A percentile compares a stretch with the other conserved stretches of the same genome.
phyloP scores from a whole-genome alignment of 768 basidiomycete species.

The Mycena pura region DNA sequence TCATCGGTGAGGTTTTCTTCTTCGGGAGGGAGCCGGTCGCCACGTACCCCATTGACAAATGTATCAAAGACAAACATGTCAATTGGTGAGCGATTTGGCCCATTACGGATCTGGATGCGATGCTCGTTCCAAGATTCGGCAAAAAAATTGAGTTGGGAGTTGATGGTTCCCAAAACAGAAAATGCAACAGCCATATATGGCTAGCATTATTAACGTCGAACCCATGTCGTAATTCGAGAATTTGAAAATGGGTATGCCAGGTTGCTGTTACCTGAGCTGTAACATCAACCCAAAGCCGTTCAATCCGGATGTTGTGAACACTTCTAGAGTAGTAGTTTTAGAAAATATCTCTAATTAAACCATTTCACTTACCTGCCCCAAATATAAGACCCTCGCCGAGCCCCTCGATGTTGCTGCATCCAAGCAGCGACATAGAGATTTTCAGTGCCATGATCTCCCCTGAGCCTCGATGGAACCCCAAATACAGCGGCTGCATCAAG shows the following conservation, averaged over 20 bases:
- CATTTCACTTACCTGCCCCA: constrained; percentile 44
- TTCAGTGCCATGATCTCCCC: constrained; percentile 42
- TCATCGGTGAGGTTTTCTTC: background rate
- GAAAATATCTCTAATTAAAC: background rate
- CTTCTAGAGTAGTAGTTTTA: constrained; percentile 30
- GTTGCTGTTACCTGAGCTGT: constrained; percentile 39
- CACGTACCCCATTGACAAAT: constrained; percentile 35
- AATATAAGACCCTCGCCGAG: constrained; percentile 40
- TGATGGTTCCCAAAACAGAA: constrained; percentile 40
- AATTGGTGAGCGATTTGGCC: constrained; percentile 27
- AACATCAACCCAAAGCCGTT: constrained; percentile 46
- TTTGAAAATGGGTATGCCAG: constrained; percentile 45
- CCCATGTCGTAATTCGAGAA: constrained; percentile 36
- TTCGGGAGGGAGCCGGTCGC: constrained; percentile 3
- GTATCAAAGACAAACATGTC: constrained; percentile 44
- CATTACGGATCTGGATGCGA: constrained; percentile 26
- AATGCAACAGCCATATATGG: constrained; percentile 50
- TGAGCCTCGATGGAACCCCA: no score
- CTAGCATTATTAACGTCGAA: constrained; percentile 33
- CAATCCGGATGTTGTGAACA: constrained; percentile 48
- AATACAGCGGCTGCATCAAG: no score
- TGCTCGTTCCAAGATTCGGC: constrained; percentile 44
- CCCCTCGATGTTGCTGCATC: constrained; percentile 35
- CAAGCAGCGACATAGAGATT: constrained; percentile 37
- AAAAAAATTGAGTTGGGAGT: constrained; percentile 39